A percentile compares a stretch with the other conserved stretches of the same genome.
Conservation (phyloP, 202 grass and related monocot genomes). For the Bolboschoenoplectus hybrid region DNA sequence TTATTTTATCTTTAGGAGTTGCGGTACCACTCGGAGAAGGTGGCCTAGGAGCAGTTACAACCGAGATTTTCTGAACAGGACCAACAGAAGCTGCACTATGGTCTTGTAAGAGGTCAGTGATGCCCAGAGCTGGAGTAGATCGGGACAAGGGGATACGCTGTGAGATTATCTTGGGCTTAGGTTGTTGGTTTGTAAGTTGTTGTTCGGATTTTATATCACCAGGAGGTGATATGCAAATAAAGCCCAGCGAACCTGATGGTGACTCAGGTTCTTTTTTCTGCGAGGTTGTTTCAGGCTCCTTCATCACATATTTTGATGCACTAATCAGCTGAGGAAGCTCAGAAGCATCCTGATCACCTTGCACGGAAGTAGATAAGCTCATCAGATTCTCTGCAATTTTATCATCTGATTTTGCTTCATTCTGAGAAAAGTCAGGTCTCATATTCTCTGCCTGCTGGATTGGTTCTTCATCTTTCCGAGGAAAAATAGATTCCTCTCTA, state of each 20-base stretch:
- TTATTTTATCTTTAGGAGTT: slow-evolving; percentile 39
- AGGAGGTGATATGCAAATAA: slow-evolving; percentile 27
- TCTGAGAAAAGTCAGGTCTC: slow-evolving; percentile 2
- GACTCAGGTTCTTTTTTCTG: background rate
- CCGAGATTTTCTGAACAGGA: slow-evolving; percentile 36
- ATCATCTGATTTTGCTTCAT: slow-evolving; percentile 26
- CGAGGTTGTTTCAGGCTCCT: slow-evolving; percentile 10
- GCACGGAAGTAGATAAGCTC: background rate
- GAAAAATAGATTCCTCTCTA: slow-evolving; percentile 23
- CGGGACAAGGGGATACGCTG: slow-evolving; percentile 61
- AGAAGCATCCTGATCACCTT: slow-evolving; percentile 17
- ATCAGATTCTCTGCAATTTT: background rate
- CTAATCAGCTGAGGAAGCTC: background rate
- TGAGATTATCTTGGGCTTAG: slow-evolving; percentile 58
- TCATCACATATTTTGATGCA: background rate
- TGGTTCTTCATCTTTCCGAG: slow-evolving; percentile 18
- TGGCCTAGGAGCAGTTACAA: slow-evolving; percentile 33
- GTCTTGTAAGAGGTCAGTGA: slow-evolving; percentile 74
- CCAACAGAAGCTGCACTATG: slow-evolving; percentile 42
- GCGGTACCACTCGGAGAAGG: slow-evolving; percentile 36
- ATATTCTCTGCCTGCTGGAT: background rate
- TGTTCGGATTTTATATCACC: slow-evolving; percentile 26
- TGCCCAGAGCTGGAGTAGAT: slow-evolving; percentile 73
- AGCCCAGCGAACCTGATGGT: background rate
- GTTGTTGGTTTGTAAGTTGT: slow-evolving; percentile 42